Base-by-base conservation (phyloP, 805 yeast species). In the Cyberlindnera amylophila region DNA sequence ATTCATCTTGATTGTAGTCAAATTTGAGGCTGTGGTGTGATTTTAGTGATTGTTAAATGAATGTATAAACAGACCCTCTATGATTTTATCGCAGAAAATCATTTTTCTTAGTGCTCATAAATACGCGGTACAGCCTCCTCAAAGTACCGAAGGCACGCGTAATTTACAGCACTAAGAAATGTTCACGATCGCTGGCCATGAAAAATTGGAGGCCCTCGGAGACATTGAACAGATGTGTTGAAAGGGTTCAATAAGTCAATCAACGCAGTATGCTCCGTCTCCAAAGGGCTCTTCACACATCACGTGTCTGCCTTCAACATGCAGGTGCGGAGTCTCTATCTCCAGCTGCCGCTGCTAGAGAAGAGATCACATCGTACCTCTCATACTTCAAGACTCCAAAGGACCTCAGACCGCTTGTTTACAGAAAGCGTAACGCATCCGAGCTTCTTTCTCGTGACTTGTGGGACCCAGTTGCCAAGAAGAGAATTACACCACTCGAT, bases 381-480 rank as follows among this genome's bases (percentile, higher is more conserved):
- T 50, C 53, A 16, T 70, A 62, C 48, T 61, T 62, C 50, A 57
- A 57, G 30, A 64, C 70, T 2, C 54, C 59, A 23, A 58, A 53
- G 33, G 43, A 54, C 3, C 38, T 66, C 24, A 66, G 64, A 54
- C 69, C 71, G 6, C 55, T 62, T 35, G 64, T 70, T 19, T 69
- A 70, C 51, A 64, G 72, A 52, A 63, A 65, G 29, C 66, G 60
- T 41, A 69, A 70, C 47, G 62, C 70, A 3, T 58, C 65, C 23
- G 62, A 52, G 37, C 50, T 70, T 32, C 41, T 67, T 30, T 58
- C 69, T 10, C 63, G 67, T 64, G 71, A 67, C 46, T 34, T 67
- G 27, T 66, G 65, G 55, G 70, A 69, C 46, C 62, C 64, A 6
- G 55, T 46, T 2, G 59, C 65, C 1, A 59, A 61, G 34, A 44